Conservation (phyloP, 148 eudicot species). For the Amaranthus hypochondriacus region DNA sequence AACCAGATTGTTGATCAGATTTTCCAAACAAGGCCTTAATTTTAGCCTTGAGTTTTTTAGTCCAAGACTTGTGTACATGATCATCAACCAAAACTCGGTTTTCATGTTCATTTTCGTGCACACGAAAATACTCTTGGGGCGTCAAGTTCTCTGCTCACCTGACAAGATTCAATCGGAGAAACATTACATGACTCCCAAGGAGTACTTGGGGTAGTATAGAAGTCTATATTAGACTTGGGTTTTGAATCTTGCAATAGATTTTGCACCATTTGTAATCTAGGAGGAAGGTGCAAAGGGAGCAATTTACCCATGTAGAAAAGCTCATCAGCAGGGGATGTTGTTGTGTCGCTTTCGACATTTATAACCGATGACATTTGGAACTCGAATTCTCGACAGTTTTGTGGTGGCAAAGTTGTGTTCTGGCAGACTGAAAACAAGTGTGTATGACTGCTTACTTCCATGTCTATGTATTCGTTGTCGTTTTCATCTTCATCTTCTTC, state of each 20-base stretch:
- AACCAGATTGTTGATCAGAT: conserved; percentile 26
- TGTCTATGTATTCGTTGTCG: conserved; percentile 75
- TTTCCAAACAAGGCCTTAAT: conserved; percentile 52
- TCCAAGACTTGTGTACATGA: conserved; percentile 47
- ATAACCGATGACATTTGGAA: conserved; percentile 54
- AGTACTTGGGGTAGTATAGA: conserved; percentile 38
- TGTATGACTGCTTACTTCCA: conserved; percentile 55
- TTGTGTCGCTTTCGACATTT: conserved; percentile 35
- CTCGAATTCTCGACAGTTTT: conserved; percentile 46
- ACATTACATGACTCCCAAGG: conserved; percentile 68
- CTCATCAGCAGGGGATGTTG: conserved; percentile 73
- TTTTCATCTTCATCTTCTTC: conserved; percentile 23
- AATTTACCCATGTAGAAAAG: conserved; percentile 80
- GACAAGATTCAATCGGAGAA: conserved; percentile 58
- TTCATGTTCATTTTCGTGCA: conserved; percentile 18
- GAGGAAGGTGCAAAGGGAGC: conserved; percentile 76
- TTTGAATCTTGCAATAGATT: conserved; percentile 43
- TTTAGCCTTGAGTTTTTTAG: conserved; percentile 47
- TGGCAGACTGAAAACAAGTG: too few relatives aligned
- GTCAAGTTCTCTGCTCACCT: conserved; percentile 49
- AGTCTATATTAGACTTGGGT: conserved; percentile 21
- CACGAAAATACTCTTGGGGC: conserved; percentile 47
- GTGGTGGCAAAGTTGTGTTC: conserved; percentile 1
- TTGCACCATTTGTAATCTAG: conserved; percentile 60
- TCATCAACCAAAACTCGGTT: not conserved